Conservation (phyloP, 306 rosid genomes). For the Ormosia emarginata region DNA sequence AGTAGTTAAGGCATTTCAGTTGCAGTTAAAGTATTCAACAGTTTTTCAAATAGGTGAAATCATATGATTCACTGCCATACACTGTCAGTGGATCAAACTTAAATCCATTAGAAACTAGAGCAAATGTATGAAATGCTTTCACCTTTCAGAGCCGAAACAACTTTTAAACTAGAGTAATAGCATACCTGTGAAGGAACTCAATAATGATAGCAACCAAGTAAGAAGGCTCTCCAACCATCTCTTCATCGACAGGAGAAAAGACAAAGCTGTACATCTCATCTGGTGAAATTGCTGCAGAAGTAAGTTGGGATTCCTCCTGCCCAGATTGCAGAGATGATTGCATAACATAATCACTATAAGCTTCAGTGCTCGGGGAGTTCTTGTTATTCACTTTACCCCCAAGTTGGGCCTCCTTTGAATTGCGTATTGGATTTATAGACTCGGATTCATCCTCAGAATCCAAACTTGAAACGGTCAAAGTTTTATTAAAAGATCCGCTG, state of each 20-base stretch:
- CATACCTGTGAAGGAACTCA: slow-evolving; percentile 86
- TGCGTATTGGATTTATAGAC: slow-evolving; percentile 32
- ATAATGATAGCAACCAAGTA: slow-evolving; percentile 81
- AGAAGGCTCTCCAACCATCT: slow-evolving; percentile 87
- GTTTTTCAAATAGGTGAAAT: not conserved
- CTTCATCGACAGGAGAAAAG: slow-evolving; percentile 84
- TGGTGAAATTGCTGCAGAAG: slow-evolving; percentile 87
- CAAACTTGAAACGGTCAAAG: slow-evolving; percentile 40
- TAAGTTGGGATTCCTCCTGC: slow-evolving; percentile 74
- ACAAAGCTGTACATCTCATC: slow-evolving; percentile 88
- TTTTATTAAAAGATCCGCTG: slow-evolving; percentile 32
- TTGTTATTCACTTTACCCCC: slow-evolving; percentile 40
- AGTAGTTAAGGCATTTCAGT: not conserved
- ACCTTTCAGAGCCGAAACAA: slow-evolving; percentile 17
- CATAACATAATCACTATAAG: slow-evolving; percentile 35
- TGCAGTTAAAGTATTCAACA: not conserved
- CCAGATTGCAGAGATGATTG: slow-evolving; percentile 53
- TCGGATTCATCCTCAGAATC: slow-evolving; percentile 61
- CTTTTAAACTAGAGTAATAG: not conserved
- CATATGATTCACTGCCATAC: not conserved
- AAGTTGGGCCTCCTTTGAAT: slow-evolving; percentile 35
- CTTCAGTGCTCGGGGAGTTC: slow-evolving; percentile 35
- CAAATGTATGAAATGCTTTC: not conserved
- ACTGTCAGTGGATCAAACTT: slow-evolving; percentile 5
- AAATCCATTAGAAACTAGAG: slow-evolving; percentile 1